Percentiles rank a stretch among this genome's conserved stretches.
Conservation (phyloP, 2,329 filamentous ascomycete genomes). For the Colletotrichum sp. region DNA sequence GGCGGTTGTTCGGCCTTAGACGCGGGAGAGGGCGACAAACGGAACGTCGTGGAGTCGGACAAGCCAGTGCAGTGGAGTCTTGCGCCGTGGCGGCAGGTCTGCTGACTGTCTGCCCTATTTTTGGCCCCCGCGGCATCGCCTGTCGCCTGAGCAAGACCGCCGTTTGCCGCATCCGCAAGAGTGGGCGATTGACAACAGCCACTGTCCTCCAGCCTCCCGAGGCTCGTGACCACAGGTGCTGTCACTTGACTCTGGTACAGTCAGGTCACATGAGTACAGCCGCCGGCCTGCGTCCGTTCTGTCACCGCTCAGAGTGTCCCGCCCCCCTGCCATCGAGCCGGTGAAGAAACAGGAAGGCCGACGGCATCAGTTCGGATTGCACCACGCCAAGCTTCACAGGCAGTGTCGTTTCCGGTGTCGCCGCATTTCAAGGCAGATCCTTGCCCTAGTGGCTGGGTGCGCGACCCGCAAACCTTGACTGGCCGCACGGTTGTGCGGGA, state of each 20-base stretch:
- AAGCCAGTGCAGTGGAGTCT: not conserved
- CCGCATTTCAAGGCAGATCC: constrained; percentile 6
- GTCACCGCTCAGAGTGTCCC: not conserved
- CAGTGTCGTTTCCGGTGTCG: constrained; percentile 2
- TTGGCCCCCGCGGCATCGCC: not conserved
- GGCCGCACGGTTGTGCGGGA: constrained; percentile 4
- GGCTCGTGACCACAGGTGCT: not conserved
- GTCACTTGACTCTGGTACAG: constrained; percentile 7
- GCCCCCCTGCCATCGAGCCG: not conserved
- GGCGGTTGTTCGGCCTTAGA: constrained; percentile 8
- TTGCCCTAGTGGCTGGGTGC: not conserved
- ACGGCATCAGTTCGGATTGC: not conserved
- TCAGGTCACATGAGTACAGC: not conserved
- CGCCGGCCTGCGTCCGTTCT: not conserved
- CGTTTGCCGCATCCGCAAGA: constrained; percentile 3
- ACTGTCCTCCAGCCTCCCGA: not conserved
- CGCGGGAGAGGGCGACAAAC: constrained; percentile 8
- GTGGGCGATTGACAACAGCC: not conserved
- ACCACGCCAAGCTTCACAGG: not conserved
- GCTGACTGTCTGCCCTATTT: constrained; percentile 8
- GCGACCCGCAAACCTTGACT: constrained; percentile 2
- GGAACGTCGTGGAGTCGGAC: not conserved
- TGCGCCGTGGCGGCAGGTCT: constrained; percentile 7
- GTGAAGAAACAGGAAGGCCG: not conserved
- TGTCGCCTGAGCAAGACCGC: not conserved